Evolutionary conservation across 2,329 filamentous ascomycete genomes (phyloP), one percentile per base, ranked within the genome.

Genomic region (Delphinella strobiligena): DNA sequence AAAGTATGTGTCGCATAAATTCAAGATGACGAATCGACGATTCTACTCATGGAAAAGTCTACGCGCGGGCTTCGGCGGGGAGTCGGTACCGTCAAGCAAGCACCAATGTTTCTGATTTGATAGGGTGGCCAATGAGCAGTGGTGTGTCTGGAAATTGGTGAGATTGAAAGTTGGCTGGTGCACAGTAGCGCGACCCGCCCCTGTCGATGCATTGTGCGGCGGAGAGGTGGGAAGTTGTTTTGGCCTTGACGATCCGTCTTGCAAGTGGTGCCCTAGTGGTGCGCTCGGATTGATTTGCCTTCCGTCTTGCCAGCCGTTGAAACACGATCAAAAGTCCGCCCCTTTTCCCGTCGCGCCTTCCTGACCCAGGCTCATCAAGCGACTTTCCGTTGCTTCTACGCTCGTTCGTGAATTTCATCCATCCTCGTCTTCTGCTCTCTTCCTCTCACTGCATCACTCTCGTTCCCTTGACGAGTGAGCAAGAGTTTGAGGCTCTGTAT

Each of bases 311-410:
- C 31, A 37, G 39, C 39, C 39, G 39, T 41, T 41, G 39, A 37
- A 41, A 41, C 39, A 41, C n/a, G 15, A 38, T 29, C 33, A 24
- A 19, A 34, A 33, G 34, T 33, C 37, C 39, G 22, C 27, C 39
- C 38, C 39, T 34, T 41, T 41, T 41, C 34, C 39, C 39, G 34
- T 41, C 39, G 39, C 39, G 39, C 39, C 39, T 41, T 41, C 39
- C 36, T 7, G 12, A 7, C 22, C 22, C 7, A 7, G 22, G 22
- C 22, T 27, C 22, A 27, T 7, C 7, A 7, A 12, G 7, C 7
- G 12, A 7, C 22, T 7, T 7, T 27, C 22, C 22, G 22, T 27
- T 27, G 22, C 22, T 27, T 27, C 22, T 27, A 27, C 22, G 12
- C 22, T 27, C 22, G 22, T 27, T 27, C 22, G 7, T 27, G 22